Conservation (phyloP, 2,329 filamentous ascomycete species). For the Aspergillus fructus region DNA sequence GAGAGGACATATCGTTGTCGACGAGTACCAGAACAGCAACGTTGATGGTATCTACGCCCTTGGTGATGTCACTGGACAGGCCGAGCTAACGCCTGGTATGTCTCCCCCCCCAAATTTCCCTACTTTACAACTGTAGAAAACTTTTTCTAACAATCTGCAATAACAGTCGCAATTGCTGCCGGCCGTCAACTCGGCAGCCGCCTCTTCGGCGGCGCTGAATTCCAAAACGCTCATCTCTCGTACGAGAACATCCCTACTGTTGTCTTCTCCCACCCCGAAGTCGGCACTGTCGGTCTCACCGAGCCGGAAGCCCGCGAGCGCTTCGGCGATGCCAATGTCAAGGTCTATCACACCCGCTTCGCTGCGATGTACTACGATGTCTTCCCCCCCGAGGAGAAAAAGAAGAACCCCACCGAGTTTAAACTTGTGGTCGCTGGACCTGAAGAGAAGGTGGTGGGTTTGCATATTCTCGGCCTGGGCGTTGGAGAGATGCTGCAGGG, state of each 20-base stretch:
- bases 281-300: constrained; percentile 51
- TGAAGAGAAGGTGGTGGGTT: constrained; percentile 52
- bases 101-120: not conserved
- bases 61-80: constrained; percentile 53
- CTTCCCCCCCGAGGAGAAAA: constrained; percentile 49
- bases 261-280: constrained; percentile 53
- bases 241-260: constrained; percentile 55
- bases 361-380: constrained; percentile 51
- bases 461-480: constrained; percentile 50
- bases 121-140: not conserved
- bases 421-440: constrained; percentile 50
- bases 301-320: constrained; percentile 49
- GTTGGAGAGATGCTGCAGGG: constrained; percentile 70
- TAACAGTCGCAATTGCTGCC: constrained; percentile 51
- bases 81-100: constrained; percentile 51
- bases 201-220: constrained; percentile 48
- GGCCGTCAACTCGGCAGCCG: constrained; percentile 51
- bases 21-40: constrained; percentile 52
- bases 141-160: not conserved
- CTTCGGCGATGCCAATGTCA: constrained; percentile 52
- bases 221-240: constrained; percentile 45
- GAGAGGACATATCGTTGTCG: constrained; percentile 45
- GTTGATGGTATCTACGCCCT: constrained; percentile 50
- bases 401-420: constrained; percentile 51
- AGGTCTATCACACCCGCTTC: constrained; percentile 51